Evolutionary conservation across 2,329 filamentous ascomycete genomes (phyloP).

Genomic region (Diaporthe batatas): DNA sequence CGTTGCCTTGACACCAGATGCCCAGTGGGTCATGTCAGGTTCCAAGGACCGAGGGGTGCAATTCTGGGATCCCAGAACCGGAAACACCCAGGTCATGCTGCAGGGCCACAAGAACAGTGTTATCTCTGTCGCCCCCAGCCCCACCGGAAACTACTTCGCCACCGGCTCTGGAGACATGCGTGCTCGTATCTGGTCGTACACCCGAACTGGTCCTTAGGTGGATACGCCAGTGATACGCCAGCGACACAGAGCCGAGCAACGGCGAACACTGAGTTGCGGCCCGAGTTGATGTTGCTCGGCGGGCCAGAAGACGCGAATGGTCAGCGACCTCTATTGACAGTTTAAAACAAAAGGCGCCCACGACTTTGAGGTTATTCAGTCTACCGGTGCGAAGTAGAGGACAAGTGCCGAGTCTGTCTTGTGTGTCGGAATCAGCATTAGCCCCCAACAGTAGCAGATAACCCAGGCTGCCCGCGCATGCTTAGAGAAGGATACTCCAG

Average conservation of each 20-base stretch:
- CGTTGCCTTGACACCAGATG: slow-evolving; percentile 94
- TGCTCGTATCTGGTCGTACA: slow-evolving; percentile 95
- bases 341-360: background rate
- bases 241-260: no score
- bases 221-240: no score
- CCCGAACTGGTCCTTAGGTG: slow-evolving; percentile 53
- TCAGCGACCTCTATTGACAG: background rate
- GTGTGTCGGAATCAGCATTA: background rate
- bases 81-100: slow-evolving; percentile 96
- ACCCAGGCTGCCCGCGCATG: background rate
- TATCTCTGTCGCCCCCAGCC: slow-evolving; percentile 96
- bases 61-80: slow-evolving; percentile 97
- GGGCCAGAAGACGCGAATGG: background rate
- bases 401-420: background rate
- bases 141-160: slow-evolving; percentile 88
- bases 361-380: background rate
- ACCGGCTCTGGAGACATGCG: slow-evolving; percentile 98
- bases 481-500: background rate
- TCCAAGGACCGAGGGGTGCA: slow-evolving; percentile 98
- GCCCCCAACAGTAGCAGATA: background rate
- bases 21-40: slow-evolving; percentile 95
- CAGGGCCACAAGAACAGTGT: slow-evolving; percentile 99
- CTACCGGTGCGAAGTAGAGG: background rate
- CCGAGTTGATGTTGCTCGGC: no score
- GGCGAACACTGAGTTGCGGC: no score